A percentile compares a stretch with the other conserved stretches of the same genome.
Conservation (phyloP, 2,329 filamentous ascomycete genomes). For the Pseudomassariella vexata region DNA sequence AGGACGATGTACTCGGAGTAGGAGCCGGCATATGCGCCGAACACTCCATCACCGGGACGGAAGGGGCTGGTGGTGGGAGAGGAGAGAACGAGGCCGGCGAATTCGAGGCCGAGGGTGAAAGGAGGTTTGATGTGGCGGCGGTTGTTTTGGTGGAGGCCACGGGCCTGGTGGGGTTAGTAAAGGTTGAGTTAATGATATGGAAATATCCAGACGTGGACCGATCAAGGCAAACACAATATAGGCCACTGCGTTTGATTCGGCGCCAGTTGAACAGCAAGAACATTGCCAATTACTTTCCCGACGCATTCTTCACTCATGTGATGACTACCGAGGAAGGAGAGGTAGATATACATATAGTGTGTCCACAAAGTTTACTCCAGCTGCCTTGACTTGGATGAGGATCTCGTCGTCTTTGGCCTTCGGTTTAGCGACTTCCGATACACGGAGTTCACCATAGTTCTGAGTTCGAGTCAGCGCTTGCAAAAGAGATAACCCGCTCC, state of each 20-base stretch:
- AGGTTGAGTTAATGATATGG: too few relatives aligned
- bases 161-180: constrained; percentile 25
- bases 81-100: constrained; percentile 44
- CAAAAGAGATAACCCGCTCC: too few relatives aligned
- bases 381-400: constrained; percentile 45
- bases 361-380: constrained; percentile 55
- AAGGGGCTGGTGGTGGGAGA: constrained; percentile 29
- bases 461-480: background rate
- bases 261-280: too few relatives aligned
- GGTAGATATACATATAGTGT: constrained; percentile 45
- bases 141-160: constrained; percentile 57
- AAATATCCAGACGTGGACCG: too few relatives aligned
- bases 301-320: too few relatives aligned
- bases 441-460: constrained; percentile 21
- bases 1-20: constrained; percentile 47
- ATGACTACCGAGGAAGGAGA: too few relatives aligned
- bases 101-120: constrained; percentile 56
- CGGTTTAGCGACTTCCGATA: constrained; percentile 26
- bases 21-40: constrained; percentile 44
- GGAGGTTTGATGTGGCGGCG: constrained; percentile 47
- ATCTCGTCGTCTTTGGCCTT: constrained; percentile 27
- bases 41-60: constrained; percentile 44
- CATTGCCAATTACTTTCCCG: too few relatives aligned
- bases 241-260: too few relatives aligned
- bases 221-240: too few relatives aligned